Conservation (phyloP, 441 rosid species). For the Omphalea diandra region DNA sequence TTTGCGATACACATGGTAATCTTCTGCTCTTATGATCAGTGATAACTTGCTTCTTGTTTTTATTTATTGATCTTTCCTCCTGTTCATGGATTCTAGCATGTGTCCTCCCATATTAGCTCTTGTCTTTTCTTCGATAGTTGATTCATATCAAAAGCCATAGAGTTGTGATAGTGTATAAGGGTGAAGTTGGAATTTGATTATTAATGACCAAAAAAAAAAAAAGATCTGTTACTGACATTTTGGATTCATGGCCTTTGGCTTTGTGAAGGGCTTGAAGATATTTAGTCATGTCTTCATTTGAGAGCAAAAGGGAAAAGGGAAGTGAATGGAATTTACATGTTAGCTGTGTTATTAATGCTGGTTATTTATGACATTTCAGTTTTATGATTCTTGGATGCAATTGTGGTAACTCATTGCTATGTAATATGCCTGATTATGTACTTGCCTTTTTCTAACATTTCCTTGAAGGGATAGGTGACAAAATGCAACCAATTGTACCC, state of each 20-base stretch:
- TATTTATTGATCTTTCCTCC: not conserved
- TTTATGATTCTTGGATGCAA: not conserved
- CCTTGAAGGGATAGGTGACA: not conserved
- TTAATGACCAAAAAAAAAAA: not conserved
- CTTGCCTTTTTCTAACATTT: not conserved
- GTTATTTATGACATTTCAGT: not conserved
- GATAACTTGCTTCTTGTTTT: not conserved
- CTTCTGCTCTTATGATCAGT: slow-evolving; percentile 1
- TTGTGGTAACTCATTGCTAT: not conserved
- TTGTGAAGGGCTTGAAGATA: not conserved
- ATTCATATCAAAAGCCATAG: not conserved
- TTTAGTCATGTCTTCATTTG: not conserved
- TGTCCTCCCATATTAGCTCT: not conserved
- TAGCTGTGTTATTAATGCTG: not conserved
- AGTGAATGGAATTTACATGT: not conserved
- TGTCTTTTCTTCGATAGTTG: not conserved
- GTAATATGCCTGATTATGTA: not conserved
- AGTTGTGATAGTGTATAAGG: not conserved
- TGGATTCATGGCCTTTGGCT: not conserved
- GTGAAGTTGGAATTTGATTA: not conserved
- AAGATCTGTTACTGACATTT: not conserved
- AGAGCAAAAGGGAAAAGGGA: not conserved
- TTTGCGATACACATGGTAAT: slow-evolving; percentile 85
- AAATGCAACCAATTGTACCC: not conserved
- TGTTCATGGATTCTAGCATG: not conserved